These are phyloP conservation scores for Bipolaris bicolor DNA, from an alignment of 2,329 filamentous ascomycete genomes.

Conservation along the genomic window DNA sequence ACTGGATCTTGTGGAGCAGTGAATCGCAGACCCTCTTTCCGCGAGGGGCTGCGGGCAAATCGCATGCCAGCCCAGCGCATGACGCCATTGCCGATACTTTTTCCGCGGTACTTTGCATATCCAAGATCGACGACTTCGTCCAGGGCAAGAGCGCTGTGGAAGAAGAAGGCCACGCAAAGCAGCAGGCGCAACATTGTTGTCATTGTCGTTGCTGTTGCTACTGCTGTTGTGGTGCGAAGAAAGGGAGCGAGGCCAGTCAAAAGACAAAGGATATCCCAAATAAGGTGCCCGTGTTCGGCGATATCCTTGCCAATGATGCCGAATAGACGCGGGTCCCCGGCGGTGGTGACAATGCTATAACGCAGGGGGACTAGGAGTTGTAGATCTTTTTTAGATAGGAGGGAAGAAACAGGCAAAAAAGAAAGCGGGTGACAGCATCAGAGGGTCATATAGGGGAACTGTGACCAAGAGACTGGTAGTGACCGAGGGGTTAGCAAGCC, in stretches of 20 bases:
- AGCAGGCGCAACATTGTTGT: conserved; percentile 31
- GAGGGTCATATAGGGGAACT: neutral
- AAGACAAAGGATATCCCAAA: neutral
- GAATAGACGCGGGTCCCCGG: neutral
- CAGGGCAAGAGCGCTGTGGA: conserved; percentile 41
- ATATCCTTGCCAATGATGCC: conserved; percentile 1
- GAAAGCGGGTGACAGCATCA: conserved; percentile 7
- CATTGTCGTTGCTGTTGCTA: neutral
- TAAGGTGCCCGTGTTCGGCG: conserved; percentile 1
- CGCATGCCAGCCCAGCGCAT: conserved; percentile 77
- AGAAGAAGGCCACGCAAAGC: conserved; percentile 31
- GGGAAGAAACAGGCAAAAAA: neutral
- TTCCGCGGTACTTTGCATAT: conserved; percentile 71
- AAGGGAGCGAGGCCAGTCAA: neutral
- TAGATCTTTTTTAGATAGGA: conserved; percentile 7
- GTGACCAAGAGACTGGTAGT: neutral
- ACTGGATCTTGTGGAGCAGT: conserved; percentile 69
- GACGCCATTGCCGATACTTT: conserved; percentile 61
- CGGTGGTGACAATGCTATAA: conserved; percentile 10
- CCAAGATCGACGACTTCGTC: conserved; percentile 63
- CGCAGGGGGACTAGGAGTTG: neutral
- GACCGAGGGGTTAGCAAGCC: neutral
- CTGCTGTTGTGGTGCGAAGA: neutral
- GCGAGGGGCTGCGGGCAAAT: conserved; percentile 60
- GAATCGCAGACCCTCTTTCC: conserved; percentile 59